A percentile compares a stretch with the other conserved stretches of the same genome.
Evolutionary conservation across 1,139 yeast genomes (phyloP).

Genomic region (Yamadazyma triangularis): DNA sequence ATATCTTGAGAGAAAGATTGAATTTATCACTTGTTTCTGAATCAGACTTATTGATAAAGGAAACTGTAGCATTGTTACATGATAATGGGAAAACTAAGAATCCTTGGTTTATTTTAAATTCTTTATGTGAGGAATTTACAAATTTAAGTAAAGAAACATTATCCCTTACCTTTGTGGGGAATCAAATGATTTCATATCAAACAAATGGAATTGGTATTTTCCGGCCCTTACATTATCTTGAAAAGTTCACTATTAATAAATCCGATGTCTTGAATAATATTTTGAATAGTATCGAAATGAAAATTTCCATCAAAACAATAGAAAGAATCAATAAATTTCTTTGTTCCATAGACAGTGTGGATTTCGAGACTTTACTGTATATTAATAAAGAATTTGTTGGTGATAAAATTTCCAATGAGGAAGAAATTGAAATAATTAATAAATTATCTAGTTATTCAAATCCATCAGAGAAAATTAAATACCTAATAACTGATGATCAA

Average conservation of each 20-base stretch:
- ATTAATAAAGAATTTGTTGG: constrained; percentile 7
- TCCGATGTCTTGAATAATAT: constrained; percentile 10
- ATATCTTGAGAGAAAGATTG: constrained; percentile 27
- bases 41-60: constrained; percentile 13
- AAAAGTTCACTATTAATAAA: constrained; percentile 16
- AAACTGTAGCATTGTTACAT: constrained; percentile 16
- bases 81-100: constrained; percentile 7
- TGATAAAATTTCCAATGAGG: constrained; percentile 4
- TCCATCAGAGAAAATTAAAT: constrained; percentile 10
- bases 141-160: constrained; percentile 54
- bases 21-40: constrained; percentile 4
- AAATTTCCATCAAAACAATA: constrained; percentile 23
- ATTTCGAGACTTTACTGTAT: constrained; percentile 3
- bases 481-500: constrained; percentile 14
- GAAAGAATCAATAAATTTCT: constrained; percentile 15
- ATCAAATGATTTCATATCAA: constrained; percentile 18
- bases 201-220: constrained; percentile 32
- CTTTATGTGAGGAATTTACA: constrained; percentile 63
- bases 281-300: constrained; percentile 5
- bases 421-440: constrained; percentile 16
- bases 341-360: not conserved
- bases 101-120: constrained; percentile 55
- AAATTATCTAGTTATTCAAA: constrained; percentile 11
- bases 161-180: constrained; percentile 10
- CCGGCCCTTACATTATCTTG: constrained; percentile 32